Conservation (phyloP, 1,139 yeast genomes). For the Candida tetrigidarum region DNA sequence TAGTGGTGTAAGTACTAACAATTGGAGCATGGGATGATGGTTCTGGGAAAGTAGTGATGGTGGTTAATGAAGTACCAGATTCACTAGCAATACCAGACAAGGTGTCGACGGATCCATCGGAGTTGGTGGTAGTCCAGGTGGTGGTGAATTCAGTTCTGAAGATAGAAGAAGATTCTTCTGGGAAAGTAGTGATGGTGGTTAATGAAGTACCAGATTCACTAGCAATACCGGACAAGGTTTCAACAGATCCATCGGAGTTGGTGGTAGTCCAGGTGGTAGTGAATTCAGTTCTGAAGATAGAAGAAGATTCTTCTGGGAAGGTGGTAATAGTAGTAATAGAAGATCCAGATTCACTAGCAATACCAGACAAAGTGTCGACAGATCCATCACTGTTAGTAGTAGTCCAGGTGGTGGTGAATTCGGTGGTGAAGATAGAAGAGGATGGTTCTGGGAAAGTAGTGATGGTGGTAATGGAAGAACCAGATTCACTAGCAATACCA, state of each 20-base stretch:
- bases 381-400: slow-evolving; percentile 6
- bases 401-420: slow-evolving; percentile 9
- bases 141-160: slow-evolving; percentile 8
- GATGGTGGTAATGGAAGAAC: background rate
- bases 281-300: slow-evolving; percentile 5
- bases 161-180: too few species aligned
- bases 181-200: background rate
- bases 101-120: slow-evolving; percentile 5
- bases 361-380: slow-evolving; percentile 11
- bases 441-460: background rate
- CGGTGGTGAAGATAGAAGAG: slow-evolving; percentile 1
- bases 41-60: background rate
- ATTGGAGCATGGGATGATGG: too few species aligned
- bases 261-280: slow-evolving; percentile 12
- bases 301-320: too few species aligned
- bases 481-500: slow-evolving; percentile 10
- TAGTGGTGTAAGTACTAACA: slow-evolving; percentile 9
- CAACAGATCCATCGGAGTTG: slow-evolving; percentile 2
- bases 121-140: slow-evolving; percentile 9
- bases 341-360: slow-evolving; percentile 1
- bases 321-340: background rate
- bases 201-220: background rate
- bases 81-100: slow-evolving; percentile 10
- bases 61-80: background rate
- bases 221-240: slow-evolving; percentile 11